Conservation (phyloP, 179 eudicot species). For the Beta corolliflora region DNA sequence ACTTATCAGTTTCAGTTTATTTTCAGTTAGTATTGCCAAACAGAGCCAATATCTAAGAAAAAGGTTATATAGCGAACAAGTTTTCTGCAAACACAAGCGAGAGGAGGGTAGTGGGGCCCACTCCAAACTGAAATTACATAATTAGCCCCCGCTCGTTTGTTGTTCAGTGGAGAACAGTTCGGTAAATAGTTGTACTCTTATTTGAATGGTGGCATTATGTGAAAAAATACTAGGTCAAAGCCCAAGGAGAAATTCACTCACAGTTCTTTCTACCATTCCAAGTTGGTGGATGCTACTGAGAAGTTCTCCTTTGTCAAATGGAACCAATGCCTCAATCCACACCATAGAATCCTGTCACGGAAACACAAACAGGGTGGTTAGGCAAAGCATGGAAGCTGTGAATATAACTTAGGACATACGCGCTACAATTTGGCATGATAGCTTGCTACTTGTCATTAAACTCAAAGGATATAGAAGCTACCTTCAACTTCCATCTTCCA, state of each 20-base stretch:
- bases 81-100: too few species aligned
- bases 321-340: conserved; percentile 95
- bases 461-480: conserved; percentile 19
- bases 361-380: background rate
- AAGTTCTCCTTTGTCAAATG: conserved; percentile 93
- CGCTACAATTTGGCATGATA: background rate
- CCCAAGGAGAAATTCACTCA: conserved; percentile 41
- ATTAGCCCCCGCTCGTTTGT: too few species aligned
- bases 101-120: too few species aligned
- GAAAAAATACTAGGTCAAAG: background rate
- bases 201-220: background rate
- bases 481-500: conserved; percentile 56
- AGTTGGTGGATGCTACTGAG: conserved; percentile 78
- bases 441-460: background rate
- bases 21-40: too few species aligned
- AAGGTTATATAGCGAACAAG: too few species aligned
- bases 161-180: too few species aligned
- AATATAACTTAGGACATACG: background rate
- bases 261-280: conserved; percentile 87
- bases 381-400: conserved; percentile 5
- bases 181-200: too few species aligned
- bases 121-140: too few species aligned
- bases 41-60: too few species aligned
- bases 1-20: too few species aligned
- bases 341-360: conserved; percentile 82